Evolutionary conservation across 495 filamentous ascomycete species (phyloP).

Genomic region (Acidomyces sp.): DNA sequence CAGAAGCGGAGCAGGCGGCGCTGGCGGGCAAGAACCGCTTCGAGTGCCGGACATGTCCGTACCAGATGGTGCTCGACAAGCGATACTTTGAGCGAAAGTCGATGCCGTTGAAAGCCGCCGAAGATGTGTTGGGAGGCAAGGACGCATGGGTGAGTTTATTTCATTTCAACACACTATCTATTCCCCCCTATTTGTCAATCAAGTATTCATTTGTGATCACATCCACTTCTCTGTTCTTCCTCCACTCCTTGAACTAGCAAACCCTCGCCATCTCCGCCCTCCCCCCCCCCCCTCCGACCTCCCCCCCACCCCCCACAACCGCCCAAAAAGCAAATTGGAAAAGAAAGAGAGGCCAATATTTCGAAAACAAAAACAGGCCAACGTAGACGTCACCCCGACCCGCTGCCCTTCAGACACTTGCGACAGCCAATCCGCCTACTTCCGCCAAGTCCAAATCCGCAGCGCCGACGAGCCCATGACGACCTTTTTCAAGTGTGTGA

Average conservation of each 20-base stretch:
- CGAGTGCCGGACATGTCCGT: slow-evolving; percentile 89
- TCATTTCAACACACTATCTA: slow-evolving; percentile 33
- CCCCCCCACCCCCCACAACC: too few species aligned
- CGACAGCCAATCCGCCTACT: slow-evolving; percentile 67
- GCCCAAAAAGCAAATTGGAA: too few species aligned
- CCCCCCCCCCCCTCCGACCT: too few species aligned
- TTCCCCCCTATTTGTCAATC: background rate
- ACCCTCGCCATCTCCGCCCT: too few species aligned
- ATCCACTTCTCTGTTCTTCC: too few species aligned
- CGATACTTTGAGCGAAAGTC: slow-evolving; percentile 30
- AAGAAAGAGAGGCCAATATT: too few species aligned
- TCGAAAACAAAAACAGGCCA: too few species aligned
- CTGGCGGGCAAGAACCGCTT: slow-evolving; percentile 51
- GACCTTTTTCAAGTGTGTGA: slow-evolving; percentile 60
- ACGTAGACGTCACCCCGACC: too few species aligned
- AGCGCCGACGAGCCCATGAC: slow-evolving; percentile 99
- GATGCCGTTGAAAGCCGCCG: slow-evolving; percentile 55
- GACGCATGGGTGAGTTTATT: slow-evolving; percentile 80
- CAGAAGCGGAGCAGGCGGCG: slow-evolving; percentile 12
- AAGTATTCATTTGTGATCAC: background rate
- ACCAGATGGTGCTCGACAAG: slow-evolving; percentile 61
- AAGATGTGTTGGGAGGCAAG: slow-evolving; percentile 81
- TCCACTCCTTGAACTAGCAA: too few species aligned
- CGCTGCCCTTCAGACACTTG: slow-evolving; percentile 70
- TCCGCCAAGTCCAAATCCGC: slow-evolving; percentile 92